Evolutionary conservation across 306 rosid genomes (phyloP).

Genomic region (Gynostemma pentaphyllum): DNA sequence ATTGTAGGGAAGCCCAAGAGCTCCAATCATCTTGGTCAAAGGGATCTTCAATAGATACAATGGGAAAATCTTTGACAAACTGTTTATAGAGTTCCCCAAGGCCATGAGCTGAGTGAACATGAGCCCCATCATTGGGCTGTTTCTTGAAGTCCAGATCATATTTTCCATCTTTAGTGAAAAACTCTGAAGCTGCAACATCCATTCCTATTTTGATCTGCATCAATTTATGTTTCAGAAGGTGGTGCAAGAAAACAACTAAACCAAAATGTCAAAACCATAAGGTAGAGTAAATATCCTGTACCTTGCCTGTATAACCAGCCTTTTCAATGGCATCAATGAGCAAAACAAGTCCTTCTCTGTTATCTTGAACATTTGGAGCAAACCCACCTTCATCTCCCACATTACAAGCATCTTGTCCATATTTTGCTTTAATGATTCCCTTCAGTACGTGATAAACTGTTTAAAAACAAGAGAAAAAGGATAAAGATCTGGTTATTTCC

Average conservation of each 20-base stretch:
- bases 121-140: conserved; percentile 87
- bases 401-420: conserved; percentile 99
- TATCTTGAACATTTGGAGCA: conserved; percentile 98
- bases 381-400: conserved; percentile 99
- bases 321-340: conserved; percentile 93
- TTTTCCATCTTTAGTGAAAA: conserved; percentile 65
- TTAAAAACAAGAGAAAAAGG: neutral
- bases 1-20: conserved; percentile 82
- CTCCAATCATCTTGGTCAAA: conserved; percentile 99
- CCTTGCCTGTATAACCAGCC: conserved; percentile 99
- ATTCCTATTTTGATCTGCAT: conserved; percentile 95
- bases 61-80: conserved; percentile 81
- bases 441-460: conserved; percentile 79
- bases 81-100: conserved; percentile 68
- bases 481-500: neutral
- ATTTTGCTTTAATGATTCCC: conserved; percentile 91
- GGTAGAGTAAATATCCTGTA: conserved; percentile 9
- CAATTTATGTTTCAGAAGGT: conserved; percentile 7
- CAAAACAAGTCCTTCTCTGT: conserved; percentile 83
- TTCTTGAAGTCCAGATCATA: conserved; percentile 91
- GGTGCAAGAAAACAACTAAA: neutral
- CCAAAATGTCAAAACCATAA: conserved; percentile 2
- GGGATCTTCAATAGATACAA: conserved; percentile 96
- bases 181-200: conserved; percentile 99
- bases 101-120: conserved; percentile 61